Conservation (phyloP, 2,329 filamentous ascomycete genomes). For the Fusarium piperis region DNA sequence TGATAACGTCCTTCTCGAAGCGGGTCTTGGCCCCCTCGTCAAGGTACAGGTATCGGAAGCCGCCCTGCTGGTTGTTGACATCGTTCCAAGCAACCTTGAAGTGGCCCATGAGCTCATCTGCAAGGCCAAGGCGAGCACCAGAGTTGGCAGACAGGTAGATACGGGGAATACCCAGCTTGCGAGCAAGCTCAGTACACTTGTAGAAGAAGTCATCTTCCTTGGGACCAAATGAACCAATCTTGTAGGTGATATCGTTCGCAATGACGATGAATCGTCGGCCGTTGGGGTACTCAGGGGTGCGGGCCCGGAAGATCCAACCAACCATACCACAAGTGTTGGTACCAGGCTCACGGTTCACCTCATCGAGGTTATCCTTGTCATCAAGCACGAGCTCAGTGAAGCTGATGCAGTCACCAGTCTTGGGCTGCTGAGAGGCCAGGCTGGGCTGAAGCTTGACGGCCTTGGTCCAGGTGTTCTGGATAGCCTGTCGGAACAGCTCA, state of each 20-base stretch:
- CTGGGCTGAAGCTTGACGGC: slow-evolving; percentile 77
- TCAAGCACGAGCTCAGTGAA: slow-evolving; percentile 95
- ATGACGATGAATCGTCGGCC: slow-evolving; percentile 95
- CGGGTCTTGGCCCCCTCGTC: slow-evolving; percentile 86
- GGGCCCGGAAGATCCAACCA: slow-evolving; percentile 94
- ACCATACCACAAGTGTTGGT: slow-evolving; percentile 99
- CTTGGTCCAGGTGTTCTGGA: slow-evolving; percentile 92
- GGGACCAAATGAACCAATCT: slow-evolving; percentile 97
- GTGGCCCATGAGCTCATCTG: slow-evolving; percentile 95
- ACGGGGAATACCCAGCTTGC: slow-evolving; percentile 92
- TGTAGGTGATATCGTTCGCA: slow-evolving; percentile 99
- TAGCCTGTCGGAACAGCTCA: slow-evolving; percentile 97
- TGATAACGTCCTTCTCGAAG: slow-evolving; percentile 80
- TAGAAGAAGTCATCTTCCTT: slow-evolving; percentile 98
- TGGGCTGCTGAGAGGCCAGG: slow-evolving; percentile 82
- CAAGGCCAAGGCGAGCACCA: slow-evolving; percentile 95
- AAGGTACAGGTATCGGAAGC: slow-evolving; percentile 97
- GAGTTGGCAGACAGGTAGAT: slow-evolving; percentile 99
- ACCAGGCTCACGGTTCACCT: slow-evolving; percentile 93
- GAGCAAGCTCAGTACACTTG: slow-evolving; percentile 97
- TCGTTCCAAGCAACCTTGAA: slow-evolving; percentile 99
- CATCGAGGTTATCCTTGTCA: slow-evolving; percentile 88
- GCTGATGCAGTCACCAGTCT: slow-evolving; percentile 89
- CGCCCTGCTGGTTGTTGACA: slow-evolving; percentile 78
- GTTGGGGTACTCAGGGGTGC: slow-evolving; percentile 92